Conservation (phyloP, 2,329 filamentous ascomycete species). For the Stagonosporopsis tanaceti region DNA sequence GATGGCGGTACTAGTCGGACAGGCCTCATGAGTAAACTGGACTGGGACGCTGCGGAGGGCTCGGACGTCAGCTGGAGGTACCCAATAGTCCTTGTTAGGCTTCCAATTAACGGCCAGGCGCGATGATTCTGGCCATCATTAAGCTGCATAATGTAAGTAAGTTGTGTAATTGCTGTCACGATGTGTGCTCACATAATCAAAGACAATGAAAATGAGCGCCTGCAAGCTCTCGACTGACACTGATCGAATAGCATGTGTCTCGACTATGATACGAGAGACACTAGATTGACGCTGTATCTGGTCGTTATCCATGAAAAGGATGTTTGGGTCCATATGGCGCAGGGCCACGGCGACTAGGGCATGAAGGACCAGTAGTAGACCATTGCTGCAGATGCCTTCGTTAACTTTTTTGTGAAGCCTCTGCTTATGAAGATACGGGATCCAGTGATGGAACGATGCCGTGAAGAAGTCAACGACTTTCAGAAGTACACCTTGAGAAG, state of each 20-base stretch:
- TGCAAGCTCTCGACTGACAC: constrained; percentile 42
- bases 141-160: constrained; percentile 26
- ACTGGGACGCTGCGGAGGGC: constrained; percentile 32
- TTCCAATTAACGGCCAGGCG: constrained; percentile 46
- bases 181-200: constrained; percentile 34
- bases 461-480: constrained; percentile 44
- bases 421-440: constrained; percentile 44
- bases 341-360: constrained; percentile 38
- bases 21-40: constrained; percentile 42
- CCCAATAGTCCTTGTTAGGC: constrained; percentile 45
- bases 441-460: constrained; percentile 47
- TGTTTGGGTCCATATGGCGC: constrained; percentile 38
- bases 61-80: constrained; percentile 45
- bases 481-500: constrained; percentile 34
- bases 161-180: background rate
- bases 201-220: constrained; percentile 44
- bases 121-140: constrained; percentile 40
- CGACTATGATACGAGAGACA: constrained; percentile 42
- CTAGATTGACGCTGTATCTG: constrained; percentile 36
- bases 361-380: constrained; percentile 38
- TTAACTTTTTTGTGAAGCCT: constrained; percentile 36
- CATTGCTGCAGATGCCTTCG: constrained; percentile 23
- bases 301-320: constrained; percentile 36
- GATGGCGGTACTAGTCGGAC: constrained; percentile 36
- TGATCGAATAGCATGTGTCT: constrained; percentile 36